These are phyloP conservation scores for Amphibolis antarctica DNA, from an alignment of 106 monocot species.

Conservation along the genomic window DNA sequence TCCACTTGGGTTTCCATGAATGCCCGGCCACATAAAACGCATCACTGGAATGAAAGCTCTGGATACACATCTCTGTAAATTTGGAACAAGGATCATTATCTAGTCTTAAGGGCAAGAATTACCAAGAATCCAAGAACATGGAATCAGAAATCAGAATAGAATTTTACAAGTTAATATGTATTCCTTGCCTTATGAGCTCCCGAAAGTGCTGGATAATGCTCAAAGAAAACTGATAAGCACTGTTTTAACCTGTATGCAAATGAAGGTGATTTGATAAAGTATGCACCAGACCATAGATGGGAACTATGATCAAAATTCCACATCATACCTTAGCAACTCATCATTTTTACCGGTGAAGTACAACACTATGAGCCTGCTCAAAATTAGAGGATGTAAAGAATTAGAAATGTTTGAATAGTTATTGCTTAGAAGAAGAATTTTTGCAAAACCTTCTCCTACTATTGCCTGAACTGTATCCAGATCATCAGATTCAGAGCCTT, in stretches of 20 bases:
- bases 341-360: slow-evolving; percentile 62
- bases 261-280: background rate
- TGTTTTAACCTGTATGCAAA: slow-evolving; percentile 56
- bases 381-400: slow-evolving; percentile 39
- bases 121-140: background rate
- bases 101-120: background rate
- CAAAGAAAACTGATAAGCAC: slow-evolving; percentile 91
- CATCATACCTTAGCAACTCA: slow-evolving; percentile 45
- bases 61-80: slow-evolving; percentile 58
- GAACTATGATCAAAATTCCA: background rate
- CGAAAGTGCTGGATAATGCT: slow-evolving; percentile 77
- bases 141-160: background rate
- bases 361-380: slow-evolving; percentile 44
- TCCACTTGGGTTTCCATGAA: slow-evolving; percentile 64
- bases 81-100: background rate
- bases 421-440: slow-evolving; percentile 67
- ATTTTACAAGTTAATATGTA: background rate
- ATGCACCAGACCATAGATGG: background rate
- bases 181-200: slow-evolving; percentile 48
- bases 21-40: slow-evolving; percentile 82
- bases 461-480: slow-evolving; percentile 43
- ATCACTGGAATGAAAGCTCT: slow-evolving; percentile 70
- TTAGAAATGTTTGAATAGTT: slow-evolving; percentile 48
- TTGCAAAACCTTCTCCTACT: slow-evolving; percentile 89
- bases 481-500: slow-evolving; percentile 26